Conservation (phyloP, 129 eudicot species). For the Artemisia argyi region DNA sequence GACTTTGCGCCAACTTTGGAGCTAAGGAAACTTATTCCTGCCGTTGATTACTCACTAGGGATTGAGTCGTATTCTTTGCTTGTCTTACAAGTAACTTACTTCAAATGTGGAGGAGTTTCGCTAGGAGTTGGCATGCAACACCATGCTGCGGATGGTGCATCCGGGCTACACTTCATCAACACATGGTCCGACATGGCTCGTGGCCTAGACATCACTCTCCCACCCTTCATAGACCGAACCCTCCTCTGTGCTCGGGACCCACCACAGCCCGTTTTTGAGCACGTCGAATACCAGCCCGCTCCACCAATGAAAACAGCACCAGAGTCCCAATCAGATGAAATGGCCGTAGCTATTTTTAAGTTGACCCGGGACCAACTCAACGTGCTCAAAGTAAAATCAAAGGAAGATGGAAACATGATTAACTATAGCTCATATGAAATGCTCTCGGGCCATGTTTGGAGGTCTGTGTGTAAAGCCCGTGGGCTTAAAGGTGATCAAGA, state of each 20-base stretch:
- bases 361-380: constrained; percentile 18
- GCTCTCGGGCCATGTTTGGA: constrained; percentile 24
- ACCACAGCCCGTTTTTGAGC: constrained; percentile 17
- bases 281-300: constrained; percentile 11
- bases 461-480: constrained; percentile 23
- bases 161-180: constrained; percentile 16
- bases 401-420: constrained; percentile 6
- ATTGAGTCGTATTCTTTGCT: constrained; percentile 2
- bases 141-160: constrained; percentile 12
- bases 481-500: constrained; percentile 3
- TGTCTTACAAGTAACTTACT: constrained; percentile 13
- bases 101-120: constrained; percentile 23
- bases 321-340: background rate
- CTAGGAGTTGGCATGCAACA: constrained; percentile 22
- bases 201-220: constrained; percentile 18
- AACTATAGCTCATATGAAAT: constrained; percentile 11
- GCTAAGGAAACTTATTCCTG: background rate
- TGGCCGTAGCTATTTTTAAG: background rate
- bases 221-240: constrained; percentile 26
- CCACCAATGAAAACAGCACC: background rate
- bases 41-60: background rate
- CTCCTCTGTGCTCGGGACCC: constrained; percentile 21
- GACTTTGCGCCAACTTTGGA: constrained; percentile 8
- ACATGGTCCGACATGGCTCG: constrained; percentile 27
- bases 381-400: constrained; percentile 14